Evolutionary conservation across 2,329 filamentous ascomycete genomes (phyloP), one percentile per base, ranked within the genome.

Genomic region (Fusarium lyarnte): DNA sequence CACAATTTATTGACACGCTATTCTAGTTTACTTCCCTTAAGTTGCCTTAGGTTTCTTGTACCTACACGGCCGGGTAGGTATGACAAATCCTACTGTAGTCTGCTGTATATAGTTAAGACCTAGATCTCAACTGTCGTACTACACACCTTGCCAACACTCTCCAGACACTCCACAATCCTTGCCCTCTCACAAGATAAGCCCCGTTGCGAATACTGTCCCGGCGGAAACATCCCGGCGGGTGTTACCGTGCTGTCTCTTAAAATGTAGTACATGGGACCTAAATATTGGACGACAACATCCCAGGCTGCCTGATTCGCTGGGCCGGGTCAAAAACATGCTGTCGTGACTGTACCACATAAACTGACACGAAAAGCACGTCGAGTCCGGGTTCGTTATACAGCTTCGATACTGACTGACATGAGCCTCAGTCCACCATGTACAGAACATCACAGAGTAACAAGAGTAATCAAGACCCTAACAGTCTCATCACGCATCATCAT

Each of bases 201-300:
- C 39, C 17, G 39, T 43, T 54, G 46, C 29, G 46, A 52, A 21
- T 52, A 42, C 36, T 55, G 43, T 42, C 58, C 36, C 45, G 52
- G 61, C 55, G 60, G 57, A 70, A 72, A 73, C 65, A 58, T 72
- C 61, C 69, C 60, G 65, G 58, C 55, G 57, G 70, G 61, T 73
- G 39, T 55, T 42, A 70, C 69, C 47, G 39, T 38, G 43, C 57
- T 60, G 52, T 55, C 58, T 39, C 55, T 45, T 58, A 46, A 19
- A 46, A 31, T 42, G 19, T 27, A 36, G 39, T 27, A 39, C 42
- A 43, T n/a, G 43, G 46, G 42, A 55, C 36, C 46, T 47, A 27
- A 25, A 36, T 41, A 58, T 31, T 54, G 69, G 43, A 52, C 21
- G 39, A 46, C 55, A 47, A 63, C 35, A 51, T 59, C 46, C 29